Base-by-base conservation (phyloP, 495 filamentous ascomycete genomes). In the Geopyxis carbonaria region DNA sequence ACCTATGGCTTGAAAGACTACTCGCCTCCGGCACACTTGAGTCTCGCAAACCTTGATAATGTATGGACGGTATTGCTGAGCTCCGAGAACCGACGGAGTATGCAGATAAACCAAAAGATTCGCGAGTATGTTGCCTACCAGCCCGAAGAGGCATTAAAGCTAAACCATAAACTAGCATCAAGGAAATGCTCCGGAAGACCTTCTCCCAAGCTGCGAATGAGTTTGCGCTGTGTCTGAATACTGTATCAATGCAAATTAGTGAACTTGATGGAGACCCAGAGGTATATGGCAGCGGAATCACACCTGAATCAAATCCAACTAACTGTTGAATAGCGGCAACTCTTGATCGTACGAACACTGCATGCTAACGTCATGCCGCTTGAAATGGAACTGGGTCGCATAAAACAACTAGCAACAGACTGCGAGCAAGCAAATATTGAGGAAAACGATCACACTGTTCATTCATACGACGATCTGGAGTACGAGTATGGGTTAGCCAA, bases 141-240 rank as follows among this genome's bases (percentile, higher is more conserved):
- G 15, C 14, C 14, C 6, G 11, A 23, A 22, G 2, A 36, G 22
- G 3, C 13, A 9, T 27, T 45, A 28, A 53, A 34, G 40, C 42
- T 43, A 47, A 39, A 3, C 31, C 20, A 6, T 28, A n/a, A 13
- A 13, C 11, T 44, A 78, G 74, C 51, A 94, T 95, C 64, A 97
- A 97, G 57, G 92, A 95, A 53, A 69, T 70, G 2, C 73, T 97
- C n/a, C 78, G 89, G 11, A 78, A 75, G 43, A 77, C 75, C 7
- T 97, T 95, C 50, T 89, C 89, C 13, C 81, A 95, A 59, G 92
- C 89, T 57, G 89, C 89, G 8, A 95, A 97, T 53, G 85, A 93
- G 57, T 93, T 97, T 58, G 91, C 91, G 0, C 62, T 93, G 13
- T 85, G 89, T 1, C 69, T 97, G 38, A 87, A 93, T 57, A 93